Conservation (phyloP, 495 filamentous ascomycete genomes). For the Oidiodendron maius region DNA sequence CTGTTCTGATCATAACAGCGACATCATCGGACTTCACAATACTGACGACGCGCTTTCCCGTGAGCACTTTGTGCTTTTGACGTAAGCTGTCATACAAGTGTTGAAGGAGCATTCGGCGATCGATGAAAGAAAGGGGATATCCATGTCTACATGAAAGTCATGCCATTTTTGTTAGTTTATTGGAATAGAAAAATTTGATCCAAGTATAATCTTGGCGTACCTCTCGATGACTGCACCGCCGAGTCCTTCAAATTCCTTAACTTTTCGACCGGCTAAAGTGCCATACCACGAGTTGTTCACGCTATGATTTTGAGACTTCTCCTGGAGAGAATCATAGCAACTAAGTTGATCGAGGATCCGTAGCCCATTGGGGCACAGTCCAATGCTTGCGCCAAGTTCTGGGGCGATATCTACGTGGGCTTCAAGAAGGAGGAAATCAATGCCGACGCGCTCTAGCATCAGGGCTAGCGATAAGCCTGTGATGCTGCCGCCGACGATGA, state of each 20-base stretch:
- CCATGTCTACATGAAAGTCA: slow-evolving; percentile 16
- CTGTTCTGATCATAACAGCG: slow-evolving; percentile 27
- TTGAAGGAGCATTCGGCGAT: slow-evolving; percentile 27
- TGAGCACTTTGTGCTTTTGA: slow-evolving; percentile 29
- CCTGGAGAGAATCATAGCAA: slow-evolving; percentile 23
- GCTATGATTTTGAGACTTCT: slow-evolving; percentile 6
- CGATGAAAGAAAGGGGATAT: slow-evolving; percentile 25
- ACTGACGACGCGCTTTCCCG: slow-evolving; percentile 26
- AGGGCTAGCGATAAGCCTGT: slow-evolving; percentile 24
- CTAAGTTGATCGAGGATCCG: slow-evolving; percentile 33
- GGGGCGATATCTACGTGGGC: slow-evolving; percentile 19
- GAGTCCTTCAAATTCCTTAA: slow-evolving; percentile 6
- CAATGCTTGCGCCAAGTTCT: slow-evolving; percentile 22
- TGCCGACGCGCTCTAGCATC: slow-evolving; percentile 16
- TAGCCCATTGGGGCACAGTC: slow-evolving; percentile 24
- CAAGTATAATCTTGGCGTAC: no score
- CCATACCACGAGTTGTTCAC: slow-evolving; percentile 14
- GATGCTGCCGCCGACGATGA: slow-evolving; percentile 25
- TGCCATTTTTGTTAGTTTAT: no score
- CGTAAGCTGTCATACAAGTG: slow-evolving; percentile 27
- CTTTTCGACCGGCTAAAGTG: slow-evolving; percentile 6
- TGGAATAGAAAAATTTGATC: no score
- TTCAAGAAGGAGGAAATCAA: slow-evolving; percentile 25
- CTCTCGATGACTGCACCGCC: slow-evolving; percentile 16
- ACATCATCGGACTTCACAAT: slow-evolving; percentile 21